Conservation (phyloP, 176 grass and related monocot species). For the Triticum monococcum region DNA sequence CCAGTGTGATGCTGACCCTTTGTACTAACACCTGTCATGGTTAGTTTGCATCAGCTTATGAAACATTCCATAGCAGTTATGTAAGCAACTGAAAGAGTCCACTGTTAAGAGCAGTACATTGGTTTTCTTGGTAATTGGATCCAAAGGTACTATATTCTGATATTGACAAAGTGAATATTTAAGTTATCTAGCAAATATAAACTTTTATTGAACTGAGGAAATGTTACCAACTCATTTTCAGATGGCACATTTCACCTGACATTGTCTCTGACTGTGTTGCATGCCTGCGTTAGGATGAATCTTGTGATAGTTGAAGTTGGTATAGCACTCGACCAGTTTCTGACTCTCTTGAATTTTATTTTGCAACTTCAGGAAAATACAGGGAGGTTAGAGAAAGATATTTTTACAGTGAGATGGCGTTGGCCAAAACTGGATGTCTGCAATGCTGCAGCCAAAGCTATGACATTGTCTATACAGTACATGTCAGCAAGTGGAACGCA, state of each 20-base stretch:
- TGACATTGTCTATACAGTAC: constrained; percentile 1
- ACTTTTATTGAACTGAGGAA: neutral
- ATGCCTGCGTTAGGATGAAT: constrained; percentile 3
- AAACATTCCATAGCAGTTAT: neutral
- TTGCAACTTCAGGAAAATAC: neutral
- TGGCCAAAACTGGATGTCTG: neutral
- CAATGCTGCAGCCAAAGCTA: constrained; percentile 13
- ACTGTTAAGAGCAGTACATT: neutral
- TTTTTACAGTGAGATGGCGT: neutral
- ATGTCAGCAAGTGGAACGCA: constrained; percentile 36
- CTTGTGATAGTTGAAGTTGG: constrained; percentile 4
- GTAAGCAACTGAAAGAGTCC: neutral
- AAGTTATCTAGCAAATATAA: constrained; percentile 18
- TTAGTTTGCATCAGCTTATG: constrained; percentile 19
- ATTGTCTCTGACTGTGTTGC: constrained; percentile 18
- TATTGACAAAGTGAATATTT: neutral
- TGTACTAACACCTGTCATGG: constrained; percentile 1
- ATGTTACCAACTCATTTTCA: constrained; percentile 3
- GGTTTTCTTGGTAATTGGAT: neutral
- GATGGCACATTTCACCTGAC: constrained; percentile 7
- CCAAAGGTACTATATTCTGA: neutral
- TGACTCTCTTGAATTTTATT: neutral
- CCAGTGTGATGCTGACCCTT: neutral
- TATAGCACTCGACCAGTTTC: constrained; percentile 10
- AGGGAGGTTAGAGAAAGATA: constrained; percentile 11